phyloP scores from a whole-genome alignment of 495 filamentous ascomycete genomes.

The Endocarpon pusillum region DNA sequence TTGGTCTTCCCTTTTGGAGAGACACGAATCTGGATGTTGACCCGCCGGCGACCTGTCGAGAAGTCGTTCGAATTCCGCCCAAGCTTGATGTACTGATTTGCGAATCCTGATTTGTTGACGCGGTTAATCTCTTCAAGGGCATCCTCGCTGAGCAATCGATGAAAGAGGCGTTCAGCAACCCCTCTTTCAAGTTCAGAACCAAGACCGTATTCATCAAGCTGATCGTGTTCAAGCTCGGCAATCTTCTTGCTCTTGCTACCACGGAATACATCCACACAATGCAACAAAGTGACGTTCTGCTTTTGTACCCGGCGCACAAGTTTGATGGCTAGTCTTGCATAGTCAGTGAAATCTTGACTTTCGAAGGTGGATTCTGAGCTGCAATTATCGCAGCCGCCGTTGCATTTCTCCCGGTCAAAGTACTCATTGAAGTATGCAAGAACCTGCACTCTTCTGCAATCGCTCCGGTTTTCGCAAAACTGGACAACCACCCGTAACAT shows the following conservation, averaged over 20 bases:
- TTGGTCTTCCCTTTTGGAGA: conserved; percentile 29
- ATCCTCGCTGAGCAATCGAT: conserved; percentile 42
- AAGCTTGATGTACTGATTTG: conserved; percentile 40
- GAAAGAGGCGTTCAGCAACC: conserved; percentile 48
- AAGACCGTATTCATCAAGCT: conserved; percentile 33
- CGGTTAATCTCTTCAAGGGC: conserved; percentile 40
- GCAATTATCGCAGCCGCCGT: conserved; percentile 73
- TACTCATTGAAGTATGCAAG: conserved; percentile 81
- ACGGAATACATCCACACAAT: conserved; percentile 42
- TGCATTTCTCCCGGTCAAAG: conserved; percentile 56
- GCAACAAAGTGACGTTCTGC: conserved; percentile 32
- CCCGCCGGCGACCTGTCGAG: conserved; percentile 26
- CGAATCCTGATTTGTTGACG: conserved; percentile 42
- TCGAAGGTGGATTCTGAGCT: conserved; percentile 48
- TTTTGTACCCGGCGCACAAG: conserved; percentile 42
- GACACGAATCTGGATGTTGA: conserved; percentile 44
- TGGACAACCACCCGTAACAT: conserved; percentile 73
- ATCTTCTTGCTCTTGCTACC: conserved; percentile 34
- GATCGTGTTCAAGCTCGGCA: conserved; percentile 27
- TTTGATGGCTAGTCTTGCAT: conserved; percentile 47
- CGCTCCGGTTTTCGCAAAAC: conserved; percentile 72
- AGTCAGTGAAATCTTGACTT: conserved; percentile 53
- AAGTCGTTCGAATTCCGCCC: conserved; percentile 37
- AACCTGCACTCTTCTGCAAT: conserved; percentile 77
- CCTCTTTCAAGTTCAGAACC: conserved; percentile 39